Evolutionary conservation across 495 filamentous ascomycete species (phyloP).

Genomic region (Penicilliopsis zonata): DNA sequence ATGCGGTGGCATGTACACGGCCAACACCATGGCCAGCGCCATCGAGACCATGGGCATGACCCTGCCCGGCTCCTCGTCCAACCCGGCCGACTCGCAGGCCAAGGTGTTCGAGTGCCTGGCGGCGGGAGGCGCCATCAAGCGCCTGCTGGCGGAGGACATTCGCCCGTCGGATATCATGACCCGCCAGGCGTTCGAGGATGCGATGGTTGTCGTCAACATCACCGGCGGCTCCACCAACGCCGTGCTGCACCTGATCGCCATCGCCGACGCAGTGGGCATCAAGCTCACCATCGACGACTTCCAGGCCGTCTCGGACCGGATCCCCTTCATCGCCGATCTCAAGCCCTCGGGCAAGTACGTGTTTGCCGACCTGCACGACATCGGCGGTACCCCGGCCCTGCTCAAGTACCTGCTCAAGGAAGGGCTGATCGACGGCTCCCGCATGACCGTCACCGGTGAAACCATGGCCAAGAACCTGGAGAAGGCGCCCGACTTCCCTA

Average conservation of each 20-base stretch:
- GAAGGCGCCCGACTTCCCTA: conserved; percentile 63
- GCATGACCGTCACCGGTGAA: conserved; percentile 90
- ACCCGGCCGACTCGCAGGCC: conserved; percentile 73
- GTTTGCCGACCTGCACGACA: conserved; percentile 79
- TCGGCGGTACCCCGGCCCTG: conserved; percentile 84
- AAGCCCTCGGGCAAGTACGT: conserved; percentile 98
- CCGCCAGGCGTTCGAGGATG: conserved; percentile 85
- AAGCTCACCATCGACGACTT: conserved; percentile 96
- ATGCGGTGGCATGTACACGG: conserved; percentile 98
- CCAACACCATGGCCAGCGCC: conserved; percentile 97
- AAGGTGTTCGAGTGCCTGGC: conserved; percentile 80
- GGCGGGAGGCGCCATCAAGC: conserved; percentile 78
- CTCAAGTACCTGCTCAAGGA: conserved; percentile 88
- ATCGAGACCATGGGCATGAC: conserved; percentile 96
- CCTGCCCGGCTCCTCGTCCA: conserved; percentile 84
- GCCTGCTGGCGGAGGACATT: conserved; percentile 78
- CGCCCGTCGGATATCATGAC: conserved; percentile 83
- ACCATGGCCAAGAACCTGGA: conserved; percentile 86
- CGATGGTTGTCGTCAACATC: conserved; percentile 91
- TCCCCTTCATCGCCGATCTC: conserved; percentile 86
- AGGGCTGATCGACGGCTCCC: conserved; percentile 73
- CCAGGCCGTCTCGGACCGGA: conserved; percentile 84
- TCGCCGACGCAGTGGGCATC: conserved; percentile 86
- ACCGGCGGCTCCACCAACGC: conserved; percentile 95
- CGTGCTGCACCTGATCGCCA: conserved; percentile 92